These are phyloP conservation scores for Penicillium palitans DNA, from an alignment of 2,329 filamentous ascomycete genomes.

Conservation along the genomic window DNA sequence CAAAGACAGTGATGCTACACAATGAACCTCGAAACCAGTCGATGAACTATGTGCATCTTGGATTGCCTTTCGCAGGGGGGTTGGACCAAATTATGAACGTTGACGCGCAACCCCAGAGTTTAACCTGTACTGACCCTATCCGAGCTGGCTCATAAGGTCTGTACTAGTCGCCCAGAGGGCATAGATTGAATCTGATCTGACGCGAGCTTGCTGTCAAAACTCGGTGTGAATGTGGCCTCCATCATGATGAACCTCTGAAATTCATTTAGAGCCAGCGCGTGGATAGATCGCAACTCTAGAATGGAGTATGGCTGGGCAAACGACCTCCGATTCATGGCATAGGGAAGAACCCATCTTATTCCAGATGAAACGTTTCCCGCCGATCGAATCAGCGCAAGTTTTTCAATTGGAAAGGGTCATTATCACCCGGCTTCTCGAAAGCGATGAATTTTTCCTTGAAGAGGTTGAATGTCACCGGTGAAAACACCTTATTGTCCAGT, in stretches of 20 bases:
- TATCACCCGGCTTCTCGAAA: conserved; percentile 12
- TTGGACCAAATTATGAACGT: neutral
- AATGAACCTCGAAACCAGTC: conserved; percentile 6
- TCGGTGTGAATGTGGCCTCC: neutral
- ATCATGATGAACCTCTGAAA: neutral
- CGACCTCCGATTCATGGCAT: neutral
- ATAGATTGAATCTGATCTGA: neutral
- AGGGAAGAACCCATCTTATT: neutral
- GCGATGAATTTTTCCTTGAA: conserved; percentile 38
- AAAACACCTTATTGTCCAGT: conserved; percentile 44
- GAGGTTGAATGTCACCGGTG: conserved; percentile 31
- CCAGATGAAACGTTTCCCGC: neutral
- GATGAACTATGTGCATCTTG: neutral
- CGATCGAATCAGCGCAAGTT: conserved; percentile 12
- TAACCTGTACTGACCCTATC: neutral
- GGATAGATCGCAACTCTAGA: neutral
- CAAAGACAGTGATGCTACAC: neutral
- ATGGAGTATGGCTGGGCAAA: neutral
- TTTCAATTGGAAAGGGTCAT: conserved; percentile 19
- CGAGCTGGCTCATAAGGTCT: neutral
- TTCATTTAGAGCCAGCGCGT: neutral
- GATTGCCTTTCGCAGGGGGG: neutral
- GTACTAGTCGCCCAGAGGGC: neutral
- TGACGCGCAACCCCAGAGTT: neutral
- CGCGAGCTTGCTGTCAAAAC: neutral